Conservation (phyloP, 345 rosid genomes). For the Lepidium didymum region DNA sequence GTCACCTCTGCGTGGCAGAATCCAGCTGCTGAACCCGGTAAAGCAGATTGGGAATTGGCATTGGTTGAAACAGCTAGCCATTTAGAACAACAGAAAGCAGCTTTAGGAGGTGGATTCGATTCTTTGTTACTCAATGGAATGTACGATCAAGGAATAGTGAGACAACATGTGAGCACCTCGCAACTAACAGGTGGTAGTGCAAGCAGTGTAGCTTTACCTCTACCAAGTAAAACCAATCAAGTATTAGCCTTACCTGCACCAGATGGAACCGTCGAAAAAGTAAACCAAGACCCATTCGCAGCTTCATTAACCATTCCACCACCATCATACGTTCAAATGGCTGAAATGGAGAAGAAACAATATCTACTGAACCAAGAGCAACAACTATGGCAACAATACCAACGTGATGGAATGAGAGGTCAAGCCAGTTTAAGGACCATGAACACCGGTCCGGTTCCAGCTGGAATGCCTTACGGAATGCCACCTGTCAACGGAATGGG, state of each 20-base stretch:
- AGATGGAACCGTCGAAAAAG: slow-evolving; percentile 55
- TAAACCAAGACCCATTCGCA: slow-evolving; percentile 72
- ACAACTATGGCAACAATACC: slow-evolving; percentile 70
- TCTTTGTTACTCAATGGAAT: slow-evolving; percentile 71
- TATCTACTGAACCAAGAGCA: slow-evolving; percentile 60
- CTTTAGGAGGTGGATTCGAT: slow-evolving; percentile 77
- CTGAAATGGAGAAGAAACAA: slow-evolving; percentile 80
- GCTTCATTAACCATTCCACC: slow-evolving; percentile 62
- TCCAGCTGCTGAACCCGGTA: slow-evolving; percentile 78
- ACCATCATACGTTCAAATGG: slow-evolving; percentile 75
- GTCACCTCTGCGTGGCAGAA: slow-evolving; percentile 76
- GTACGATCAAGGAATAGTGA: slow-evolving; percentile 92
- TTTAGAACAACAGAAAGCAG: slow-evolving; percentile 64
- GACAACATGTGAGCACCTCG: slow-evolving; percentile 65
- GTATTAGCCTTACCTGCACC: slow-evolving; percentile 81
- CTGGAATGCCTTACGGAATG: slow-evolving; percentile 41
- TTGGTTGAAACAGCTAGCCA: slow-evolving; percentile 81
- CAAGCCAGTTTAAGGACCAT: slow-evolving; percentile 61
- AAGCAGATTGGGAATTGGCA: slow-evolving; percentile 94
- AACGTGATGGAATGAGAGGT: slow-evolving; percentile 74
- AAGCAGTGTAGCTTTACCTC: slow-evolving; percentile 73
- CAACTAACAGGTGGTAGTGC: slow-evolving; percentile 78
- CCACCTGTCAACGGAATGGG: slow-evolving; percentile 37
- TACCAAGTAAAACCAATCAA: slow-evolving; percentile 39
- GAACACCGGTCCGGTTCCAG: slow-evolving; percentile 31